These are phyloP conservation scores for Pseudisothecium myosuroides DNA, from an alignment of 225 moss, liverwort and hornwort genomes.

Conservation along the genomic window DNA sequence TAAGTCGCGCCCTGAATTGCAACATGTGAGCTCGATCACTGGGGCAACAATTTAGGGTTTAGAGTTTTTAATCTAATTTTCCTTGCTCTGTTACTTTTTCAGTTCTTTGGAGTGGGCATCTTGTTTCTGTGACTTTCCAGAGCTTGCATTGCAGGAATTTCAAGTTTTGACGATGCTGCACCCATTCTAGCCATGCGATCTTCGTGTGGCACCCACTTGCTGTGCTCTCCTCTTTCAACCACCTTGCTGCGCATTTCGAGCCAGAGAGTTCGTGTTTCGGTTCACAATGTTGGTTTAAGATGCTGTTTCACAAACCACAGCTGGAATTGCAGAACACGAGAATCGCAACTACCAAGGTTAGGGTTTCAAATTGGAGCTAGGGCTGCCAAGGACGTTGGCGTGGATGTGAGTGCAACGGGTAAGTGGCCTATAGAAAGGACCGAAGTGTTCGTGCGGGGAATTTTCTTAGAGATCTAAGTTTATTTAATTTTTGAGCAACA, in stretches of 20 bases:
- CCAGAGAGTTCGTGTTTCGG: not conserved
- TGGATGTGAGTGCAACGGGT: not conserved
- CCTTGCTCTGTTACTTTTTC: not conserved
- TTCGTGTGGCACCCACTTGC: not conserved
- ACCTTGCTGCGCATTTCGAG: not conserved
- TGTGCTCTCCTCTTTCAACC: conserved; percentile 1
- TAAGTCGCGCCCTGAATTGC: not conserved
- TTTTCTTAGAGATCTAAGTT: not conserved
- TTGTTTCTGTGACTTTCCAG: not conserved
- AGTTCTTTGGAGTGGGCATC: too few relatives aligned
- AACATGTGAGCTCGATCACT: not conserved
- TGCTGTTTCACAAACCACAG: not conserved
- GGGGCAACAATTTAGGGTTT: not conserved
- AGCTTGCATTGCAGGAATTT: not conserved
- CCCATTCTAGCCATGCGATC: conserved; percentile 15
- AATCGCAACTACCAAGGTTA: not conserved
- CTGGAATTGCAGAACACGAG: not conserved
- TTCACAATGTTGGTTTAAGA: not conserved
- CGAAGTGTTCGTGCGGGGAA: not conserved
- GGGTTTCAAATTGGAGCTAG: not conserved
- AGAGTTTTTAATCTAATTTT: not conserved
- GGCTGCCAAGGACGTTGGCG: not conserved
- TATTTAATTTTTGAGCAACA: not conserved
- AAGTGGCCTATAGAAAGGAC: not conserved
- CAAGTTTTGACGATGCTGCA: not conserved